phyloP scores from a whole-genome alignment of 2,329 filamentous ascomycete genomes.

The Fusarium sp. region DNA sequence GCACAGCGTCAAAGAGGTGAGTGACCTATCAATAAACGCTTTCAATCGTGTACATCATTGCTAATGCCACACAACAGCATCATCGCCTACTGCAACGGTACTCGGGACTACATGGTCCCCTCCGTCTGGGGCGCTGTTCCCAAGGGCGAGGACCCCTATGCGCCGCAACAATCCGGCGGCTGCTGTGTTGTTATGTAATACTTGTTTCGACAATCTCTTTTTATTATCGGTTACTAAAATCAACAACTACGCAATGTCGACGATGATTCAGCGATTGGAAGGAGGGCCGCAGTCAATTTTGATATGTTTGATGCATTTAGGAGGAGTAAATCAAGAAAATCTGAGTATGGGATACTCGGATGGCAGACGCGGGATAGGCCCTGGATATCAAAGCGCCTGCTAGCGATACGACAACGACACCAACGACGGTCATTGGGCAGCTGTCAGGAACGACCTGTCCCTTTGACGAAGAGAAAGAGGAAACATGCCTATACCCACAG shows the following conservation, averaged over 20 bases:
- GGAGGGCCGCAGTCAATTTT: constrained; percentile 44
- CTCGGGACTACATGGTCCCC: constrained; percentile 98
- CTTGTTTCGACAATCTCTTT: constrained; percentile 34
- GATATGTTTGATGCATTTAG: constrained; percentile 41
- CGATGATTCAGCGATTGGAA: constrained; percentile 46
- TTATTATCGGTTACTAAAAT: constrained; percentile 41
- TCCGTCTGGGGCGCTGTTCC: constrained; percentile 96
- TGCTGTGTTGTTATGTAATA: constrained; percentile 95
- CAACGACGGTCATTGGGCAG: constrained; percentile 28
- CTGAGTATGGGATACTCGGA: constrained; percentile 33
- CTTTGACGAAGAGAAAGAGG: constrained; percentile 26
- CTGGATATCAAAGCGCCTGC: constrained; percentile 38
- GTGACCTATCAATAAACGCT: constrained; percentile 38
- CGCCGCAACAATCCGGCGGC: constrained; percentile 88
- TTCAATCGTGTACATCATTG: constrained; percentile 8
- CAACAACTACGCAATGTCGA: constrained; percentile 45
- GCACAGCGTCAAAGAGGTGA: constrained; percentile 88
- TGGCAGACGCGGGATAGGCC: constrained; percentile 24
- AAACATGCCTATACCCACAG: constrained; percentile 25
- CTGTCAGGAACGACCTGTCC: constrained; percentile 25
- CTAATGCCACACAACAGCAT: constrained; percentile 66
- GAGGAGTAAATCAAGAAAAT: constrained; percentile 37
- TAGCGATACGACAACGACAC: constrained; percentile 32
- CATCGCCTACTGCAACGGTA: constrained; percentile 97
- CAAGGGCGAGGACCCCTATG: constrained; percentile 97